phyloP scores from a whole-genome alignment of 768 basidiomycete species.

The Panaeolus cyanescens region DNA sequence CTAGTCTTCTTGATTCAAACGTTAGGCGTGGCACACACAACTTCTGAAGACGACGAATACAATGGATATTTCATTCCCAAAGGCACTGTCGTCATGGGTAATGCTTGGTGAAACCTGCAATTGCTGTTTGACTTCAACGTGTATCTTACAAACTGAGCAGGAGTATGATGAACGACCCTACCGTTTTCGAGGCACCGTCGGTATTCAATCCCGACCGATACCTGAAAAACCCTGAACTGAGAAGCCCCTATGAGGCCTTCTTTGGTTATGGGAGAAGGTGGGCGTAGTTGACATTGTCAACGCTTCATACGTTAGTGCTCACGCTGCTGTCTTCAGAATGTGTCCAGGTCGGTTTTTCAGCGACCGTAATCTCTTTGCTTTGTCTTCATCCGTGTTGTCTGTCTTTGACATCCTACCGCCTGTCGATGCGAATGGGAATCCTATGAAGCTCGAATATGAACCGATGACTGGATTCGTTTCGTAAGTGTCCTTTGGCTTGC shows the following conservation, averaged over 20 bases:
- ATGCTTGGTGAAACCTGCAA: conserved; percentile 18
- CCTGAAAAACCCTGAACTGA: conserved; percentile 12
- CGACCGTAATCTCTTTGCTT: background rate
- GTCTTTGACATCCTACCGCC: conserved; percentile 4
- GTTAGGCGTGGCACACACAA: background rate
- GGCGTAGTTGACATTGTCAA: no score
- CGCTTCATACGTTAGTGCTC: background rate
- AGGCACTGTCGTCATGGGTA: conserved; percentile 6
- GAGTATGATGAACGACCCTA: conserved; percentile 22
- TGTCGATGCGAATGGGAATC: conserved; percentile 2
- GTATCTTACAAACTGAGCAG: no score
- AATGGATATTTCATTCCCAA: conserved; percentile 16
- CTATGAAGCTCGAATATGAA: background rate
- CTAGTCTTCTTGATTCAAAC: background rate
- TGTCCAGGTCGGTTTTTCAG: conserved; percentile 4
- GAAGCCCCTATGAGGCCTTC: conserved; percentile 15
- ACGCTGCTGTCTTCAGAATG: background rate
- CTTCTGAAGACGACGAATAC: conserved; percentile 15
- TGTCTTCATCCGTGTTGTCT: background rate
- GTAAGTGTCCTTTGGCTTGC: no score
- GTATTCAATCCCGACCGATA: conserved; percentile 24
- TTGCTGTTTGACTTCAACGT: no score
- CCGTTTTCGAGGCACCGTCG: conserved; percentile 16
- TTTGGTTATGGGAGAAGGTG: conserved; percentile 12
- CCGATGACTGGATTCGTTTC: background rate